These are phyloP conservation scores for Polygonum maritimum DNA, from an alignment of 148 eudicot species.

Conservation along the genomic window DNA sequence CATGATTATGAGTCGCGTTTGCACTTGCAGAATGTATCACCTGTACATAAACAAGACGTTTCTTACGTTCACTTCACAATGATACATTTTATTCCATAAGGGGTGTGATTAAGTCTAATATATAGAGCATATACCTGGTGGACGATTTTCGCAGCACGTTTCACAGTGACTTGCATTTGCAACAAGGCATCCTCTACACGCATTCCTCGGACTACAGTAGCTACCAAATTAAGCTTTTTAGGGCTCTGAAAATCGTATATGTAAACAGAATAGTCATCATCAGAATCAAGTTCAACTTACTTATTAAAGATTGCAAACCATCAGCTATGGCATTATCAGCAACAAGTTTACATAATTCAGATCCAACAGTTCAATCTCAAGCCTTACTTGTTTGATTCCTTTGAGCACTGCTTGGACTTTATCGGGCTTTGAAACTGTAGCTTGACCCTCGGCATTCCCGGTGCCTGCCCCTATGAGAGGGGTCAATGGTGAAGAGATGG, in stretches of 20 bases:
- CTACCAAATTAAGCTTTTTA: slow-evolving; percentile 92
- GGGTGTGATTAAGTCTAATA: background rate
- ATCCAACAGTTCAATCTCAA: background rate
- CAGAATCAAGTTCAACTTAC: too few species aligned
- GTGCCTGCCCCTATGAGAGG: slow-evolving; percentile 44
- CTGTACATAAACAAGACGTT: slow-evolving; percentile 26
- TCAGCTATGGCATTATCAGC: background rate
- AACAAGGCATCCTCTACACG: slow-evolving; percentile 93
- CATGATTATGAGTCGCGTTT: slow-evolving; percentile 88
- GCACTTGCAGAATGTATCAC: slow-evolving; percentile 97
- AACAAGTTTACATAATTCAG: background rate
- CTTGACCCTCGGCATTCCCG: slow-evolving; percentile 45
- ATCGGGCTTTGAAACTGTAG: slow-evolving; percentile 55
- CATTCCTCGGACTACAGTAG: slow-evolving; percentile 91
- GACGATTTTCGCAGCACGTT: slow-evolving; percentile 85
- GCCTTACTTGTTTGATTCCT: slow-evolving; percentile 64
- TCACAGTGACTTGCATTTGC: slow-evolving; percentile 89
- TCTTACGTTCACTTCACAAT: background rate
- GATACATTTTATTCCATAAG: background rate
- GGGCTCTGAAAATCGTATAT: slow-evolving; percentile 56
- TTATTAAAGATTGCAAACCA: background rate
- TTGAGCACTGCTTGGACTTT: slow-evolving; percentile 79
- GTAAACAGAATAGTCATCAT: background rate
- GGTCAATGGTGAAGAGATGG: slow-evolving; percentile 67
- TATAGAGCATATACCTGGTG: slow-evolving; percentile 47